Base-by-base conservation (phyloP, 1,139 yeast species). In the Zygoascus hellenicus region DNA sequence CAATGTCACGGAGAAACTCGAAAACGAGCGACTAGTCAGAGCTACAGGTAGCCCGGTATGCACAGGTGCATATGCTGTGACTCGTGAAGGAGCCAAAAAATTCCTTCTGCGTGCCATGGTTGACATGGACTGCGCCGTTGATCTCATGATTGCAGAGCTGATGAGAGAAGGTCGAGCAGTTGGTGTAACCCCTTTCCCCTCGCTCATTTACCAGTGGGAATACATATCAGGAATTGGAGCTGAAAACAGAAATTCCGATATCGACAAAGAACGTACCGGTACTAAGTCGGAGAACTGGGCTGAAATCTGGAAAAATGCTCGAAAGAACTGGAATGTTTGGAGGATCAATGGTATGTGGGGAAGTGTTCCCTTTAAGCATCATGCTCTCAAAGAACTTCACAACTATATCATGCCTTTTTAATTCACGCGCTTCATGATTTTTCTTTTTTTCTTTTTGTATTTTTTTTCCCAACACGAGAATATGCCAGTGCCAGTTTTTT, bases 31-130 rank as follows among this genome's bases (percentile, higher is more conserved):
- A 38, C 47, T 49, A 3, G 34, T 52, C 6, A 37, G 52, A 16
- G 26, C 33, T 26, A 16, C 46, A 15, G 51, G 52, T 9, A 34
- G 42, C 11, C 48, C 51, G 11, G 48, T 51, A n/a, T 54, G 58
- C 41, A 49, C 55, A 5, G 51, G 51, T 22, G 58, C 53, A 4
- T 54, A 54, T 34, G 58, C 55, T 5, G 34, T 54, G 14, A 35
- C 52, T 6, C 45, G 45, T 10, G 9, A 38, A 7, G 58, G 57
- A 2, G 58, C 58, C 9, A 22, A 31, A 11, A 54, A 52, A 40
- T 46, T 54, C 29, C 43, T 54, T 13, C 40, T 52, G 29, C 43
- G 54, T 28, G 34, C 37, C 5, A 48, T 48, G 9, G 33, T 54
- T 9, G 55, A 54, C 17, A 31, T 47, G 36, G 42, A 50, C 34